These are phyloP conservation scores for Naganishia sp. DNA, from an alignment of 1,284 basidiomycete genomes.

Conservation along the genomic window DNA sequence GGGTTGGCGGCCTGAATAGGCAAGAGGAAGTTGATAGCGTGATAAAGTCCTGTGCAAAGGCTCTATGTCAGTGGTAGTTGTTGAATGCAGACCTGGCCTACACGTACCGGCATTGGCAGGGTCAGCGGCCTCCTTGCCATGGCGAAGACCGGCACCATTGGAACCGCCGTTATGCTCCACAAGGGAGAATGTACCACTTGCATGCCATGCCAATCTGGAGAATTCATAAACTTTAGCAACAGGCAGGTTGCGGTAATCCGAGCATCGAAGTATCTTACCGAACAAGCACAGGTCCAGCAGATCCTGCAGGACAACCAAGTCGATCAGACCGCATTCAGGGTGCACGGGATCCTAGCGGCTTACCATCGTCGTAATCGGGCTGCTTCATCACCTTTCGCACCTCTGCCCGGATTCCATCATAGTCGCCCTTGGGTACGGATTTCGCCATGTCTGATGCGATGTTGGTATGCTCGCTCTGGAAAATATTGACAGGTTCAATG, in stretches of 20 bases:
- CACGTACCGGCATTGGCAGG: slow-evolving; percentile 48
- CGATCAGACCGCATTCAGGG: too few species aligned
- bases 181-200: slow-evolving; percentile 55
- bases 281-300: slow-evolving; percentile 51
- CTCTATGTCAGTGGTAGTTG: slow-evolving; percentile 25
- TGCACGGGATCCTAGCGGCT: neutral
- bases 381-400: slow-evolving; percentile 51
- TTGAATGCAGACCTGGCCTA: too few species aligned
- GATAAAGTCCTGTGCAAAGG: slow-evolving; percentile 51
- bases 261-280: slow-evolving; percentile 37
- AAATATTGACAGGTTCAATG: neutral
- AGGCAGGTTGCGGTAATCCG: neutral
- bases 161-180: slow-evolving; percentile 58
- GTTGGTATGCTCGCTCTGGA: neutral
- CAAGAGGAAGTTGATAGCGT: slow-evolving; percentile 58
- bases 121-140: slow-evolving; percentile 55
- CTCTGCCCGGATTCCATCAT: slow-evolving; percentile 46
- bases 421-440: slow-evolving; percentile 30
- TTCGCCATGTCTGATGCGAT: slow-evolving; percentile 15
- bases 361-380: slow-evolving; percentile 53
- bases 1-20: slow-evolving; percentile 58
- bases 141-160: slow-evolving; percentile 57
- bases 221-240: neutral
- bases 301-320: slow-evolving; percentile 32
- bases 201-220: slow-evolving; percentile 59